Conservation (phyloP, 176 grass and related monocot genomes). For the Alloteropsis semialata region DNA sequence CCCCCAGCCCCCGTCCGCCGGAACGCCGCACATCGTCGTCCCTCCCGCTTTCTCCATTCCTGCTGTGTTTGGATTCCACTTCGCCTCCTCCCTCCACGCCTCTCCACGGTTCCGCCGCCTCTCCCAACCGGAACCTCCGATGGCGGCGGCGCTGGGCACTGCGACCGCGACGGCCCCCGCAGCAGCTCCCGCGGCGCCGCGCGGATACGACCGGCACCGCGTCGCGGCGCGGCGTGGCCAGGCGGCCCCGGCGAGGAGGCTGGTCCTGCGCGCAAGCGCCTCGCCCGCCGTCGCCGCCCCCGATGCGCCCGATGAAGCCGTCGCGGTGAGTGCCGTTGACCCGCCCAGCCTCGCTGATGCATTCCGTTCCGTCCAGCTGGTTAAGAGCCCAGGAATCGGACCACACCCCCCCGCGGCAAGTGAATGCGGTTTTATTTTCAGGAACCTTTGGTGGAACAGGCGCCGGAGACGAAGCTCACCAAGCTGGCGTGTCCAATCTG, state of each 20-base stretch:
- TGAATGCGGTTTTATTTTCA: neutral
- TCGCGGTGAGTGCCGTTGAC: neutral
- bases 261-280: neutral
- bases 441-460: constrained; percentile 23
- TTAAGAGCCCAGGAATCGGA: neutral
- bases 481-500: constrained; percentile 80
- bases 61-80: neutral
- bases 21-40: neutral
- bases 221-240: neutral
- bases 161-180: neutral
- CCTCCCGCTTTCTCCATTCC: too few species aligned
- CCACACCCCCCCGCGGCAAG: too few species aligned
- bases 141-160: constrained; percentile 16
- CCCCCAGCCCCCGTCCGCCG: neutral
- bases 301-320: neutral
- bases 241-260: neutral
- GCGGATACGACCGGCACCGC: neutral
- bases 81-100: neutral
- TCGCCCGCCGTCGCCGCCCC: neutral
- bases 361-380: constrained; percentile 7
- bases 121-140: neutral
- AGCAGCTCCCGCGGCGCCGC: neutral
- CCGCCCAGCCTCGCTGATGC: neutral
- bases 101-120: neutral
- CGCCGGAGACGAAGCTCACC: constrained; percentile 2